Base-by-base conservation (phyloP, 2,329 filamentous ascomycete species). In the Calonectria pseudoturangicola region DNA sequence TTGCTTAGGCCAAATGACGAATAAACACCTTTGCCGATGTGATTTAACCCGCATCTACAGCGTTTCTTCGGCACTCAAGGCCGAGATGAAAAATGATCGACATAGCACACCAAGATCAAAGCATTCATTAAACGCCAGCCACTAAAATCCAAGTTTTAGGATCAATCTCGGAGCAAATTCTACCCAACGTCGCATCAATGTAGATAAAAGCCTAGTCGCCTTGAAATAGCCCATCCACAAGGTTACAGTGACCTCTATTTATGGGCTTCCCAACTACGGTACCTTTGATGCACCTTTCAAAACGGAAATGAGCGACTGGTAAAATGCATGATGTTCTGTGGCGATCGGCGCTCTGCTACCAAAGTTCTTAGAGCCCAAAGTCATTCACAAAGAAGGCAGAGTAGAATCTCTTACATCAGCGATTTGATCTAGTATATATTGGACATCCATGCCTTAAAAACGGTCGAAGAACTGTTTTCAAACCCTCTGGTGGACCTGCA, bases 111-210 rank as follows among this genome's bases (percentile, higher is more conserved):
- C 51, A 36, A 36, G 50, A 18, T 54, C 21, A 10, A 16, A 10
- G 21, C 33, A 12, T 60, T 16, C 5, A 16, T 39, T 9, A 9
- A 27, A 9, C 21, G 16, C 28, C 13, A n/a, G 2, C 58, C 58
- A 63, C 45, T 63, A 2, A 43, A 47, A 45, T 3, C 1, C 6
- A n/a, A 21, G n/a, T 28, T 3, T 63, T 15, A n/a, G 28, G 27
- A 21, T 28, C 41, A 47, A 47, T 63, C 25, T 30, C 39, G 58
- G 58, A 43, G 58, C 25, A 47, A 63, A 63, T 33, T 41, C 39
- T 63, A 41, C 58, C 39, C 18, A 63, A 47, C 18, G 58, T 63
- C 58, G 58, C 33, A 63, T 47, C 41, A 28, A 28, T n/a, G 30
- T 9, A 6, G n/a, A 45, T 45, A 39, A 39, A 63, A 47, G 16